Evolutionary conservation across 2,329 filamentous ascomycete genomes (phyloP).

Genomic region (Aspergillus calidoustus): DNA sequence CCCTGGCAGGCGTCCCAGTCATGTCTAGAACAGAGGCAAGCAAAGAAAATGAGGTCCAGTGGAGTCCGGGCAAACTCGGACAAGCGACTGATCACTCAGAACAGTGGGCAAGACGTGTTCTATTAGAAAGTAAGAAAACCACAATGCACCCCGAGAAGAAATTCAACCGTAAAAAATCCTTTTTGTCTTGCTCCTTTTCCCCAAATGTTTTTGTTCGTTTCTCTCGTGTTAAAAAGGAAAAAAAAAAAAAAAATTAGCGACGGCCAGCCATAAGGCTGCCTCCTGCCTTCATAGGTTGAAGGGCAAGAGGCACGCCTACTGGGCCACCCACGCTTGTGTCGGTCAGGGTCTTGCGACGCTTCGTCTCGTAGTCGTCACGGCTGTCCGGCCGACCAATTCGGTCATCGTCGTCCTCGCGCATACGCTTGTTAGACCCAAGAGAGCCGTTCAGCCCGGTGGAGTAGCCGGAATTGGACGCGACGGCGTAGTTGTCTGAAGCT

Average conservation of each 20-base stretch:
- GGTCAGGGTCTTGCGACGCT: conserved; percentile 78
- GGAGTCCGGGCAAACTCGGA: not conserved
- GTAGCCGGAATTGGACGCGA: conserved; percentile 65
- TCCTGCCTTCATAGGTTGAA: conserved; percentile 51
- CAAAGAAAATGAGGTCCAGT: not conserved
- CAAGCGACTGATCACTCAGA: conserved; percentile 3
- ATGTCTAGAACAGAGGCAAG: conserved; percentile 8
- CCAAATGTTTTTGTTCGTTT: conserved; percentile 10
- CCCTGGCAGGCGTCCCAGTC: conserved; percentile 2
- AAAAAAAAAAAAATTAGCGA: conserved; percentile 31
- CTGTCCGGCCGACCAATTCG: conserved; percentile 68
- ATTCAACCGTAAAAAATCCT: conserved; percentile 10
- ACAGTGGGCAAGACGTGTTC: conserved; percentile 21
- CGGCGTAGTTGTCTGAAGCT: conserved; percentile 71
- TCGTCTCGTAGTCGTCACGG: conserved; percentile 65
- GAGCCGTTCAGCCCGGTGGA: conserved; percentile 70
- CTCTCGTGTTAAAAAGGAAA: not conserved
- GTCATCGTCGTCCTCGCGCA: conserved; percentile 69
- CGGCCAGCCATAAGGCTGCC: conserved; percentile 46
- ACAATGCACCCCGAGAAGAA: conserved; percentile 23
- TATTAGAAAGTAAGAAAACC: conserved; percentile 23
- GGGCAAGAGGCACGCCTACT: conserved; percentile 43
- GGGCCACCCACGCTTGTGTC: conserved; percentile 58
- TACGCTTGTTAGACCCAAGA: conserved; percentile 61
- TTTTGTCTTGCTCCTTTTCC: conserved; percentile 22